Conservation (phyloP, 1,284 basidiomycete genomes). For the Ceratobasidium sp. region DNA sequence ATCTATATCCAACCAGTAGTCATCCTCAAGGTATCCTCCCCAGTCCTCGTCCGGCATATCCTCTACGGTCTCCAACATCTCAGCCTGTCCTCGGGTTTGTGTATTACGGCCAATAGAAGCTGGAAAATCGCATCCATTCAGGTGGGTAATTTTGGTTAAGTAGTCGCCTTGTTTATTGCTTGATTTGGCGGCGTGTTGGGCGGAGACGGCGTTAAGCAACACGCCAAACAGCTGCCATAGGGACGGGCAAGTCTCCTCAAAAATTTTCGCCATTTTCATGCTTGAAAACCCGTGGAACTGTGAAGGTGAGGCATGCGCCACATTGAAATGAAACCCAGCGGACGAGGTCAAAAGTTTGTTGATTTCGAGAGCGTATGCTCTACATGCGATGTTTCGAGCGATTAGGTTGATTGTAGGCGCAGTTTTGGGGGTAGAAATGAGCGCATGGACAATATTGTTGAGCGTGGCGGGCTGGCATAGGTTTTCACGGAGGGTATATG, state of each 20-base stretch:
- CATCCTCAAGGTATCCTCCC: background rate
- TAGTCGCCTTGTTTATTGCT: background rate
- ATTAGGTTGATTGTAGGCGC: background rate
- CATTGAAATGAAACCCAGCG: background rate
- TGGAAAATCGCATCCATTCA: background rate
- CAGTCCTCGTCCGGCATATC: slow-evolving; percentile 10
- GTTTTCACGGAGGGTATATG: background rate
- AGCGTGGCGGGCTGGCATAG: background rate
- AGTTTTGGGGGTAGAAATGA: background rate
- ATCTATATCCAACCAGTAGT: background rate
- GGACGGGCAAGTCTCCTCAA: slow-evolving; percentile 3
- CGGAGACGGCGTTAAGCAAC: background rate
- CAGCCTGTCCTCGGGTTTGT: background rate
- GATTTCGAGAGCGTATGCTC: background rate
- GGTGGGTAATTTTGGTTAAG: background rate
- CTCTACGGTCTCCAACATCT: too few species aligned
- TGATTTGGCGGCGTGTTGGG: background rate
- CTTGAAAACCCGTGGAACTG: slow-evolving; percentile 13
- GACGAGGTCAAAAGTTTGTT: background rate
- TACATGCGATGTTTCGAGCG: background rate
- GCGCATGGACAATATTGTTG: background rate
- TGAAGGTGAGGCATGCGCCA: background rate
- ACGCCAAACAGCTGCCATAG: background rate
- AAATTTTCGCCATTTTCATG: slow-evolving; percentile 2
- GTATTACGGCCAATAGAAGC: background rate